A percentile compares a stretch with the other conserved stretches of the same genome.
Evolutionary conservation across 2,329 filamentous ascomycete genomes (phyloP).

Genomic region (Aspergillus vadensis): DNA sequence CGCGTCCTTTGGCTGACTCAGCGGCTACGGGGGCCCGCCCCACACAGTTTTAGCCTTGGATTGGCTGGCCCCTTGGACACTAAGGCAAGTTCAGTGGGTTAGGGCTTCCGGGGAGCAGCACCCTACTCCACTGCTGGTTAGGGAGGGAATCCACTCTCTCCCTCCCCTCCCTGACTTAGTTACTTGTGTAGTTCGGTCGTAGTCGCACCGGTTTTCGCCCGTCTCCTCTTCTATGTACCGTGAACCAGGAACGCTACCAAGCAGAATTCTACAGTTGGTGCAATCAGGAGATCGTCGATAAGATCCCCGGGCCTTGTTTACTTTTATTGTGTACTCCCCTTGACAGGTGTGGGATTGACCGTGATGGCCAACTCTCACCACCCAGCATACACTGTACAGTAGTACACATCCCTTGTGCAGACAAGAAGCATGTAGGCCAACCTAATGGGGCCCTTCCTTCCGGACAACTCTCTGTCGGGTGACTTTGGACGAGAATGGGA

Average conservation of each 20-base stretch:
- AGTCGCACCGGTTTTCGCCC: neutral
- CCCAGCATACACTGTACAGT: too few relatives aligned
- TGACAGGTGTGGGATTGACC: neutral
- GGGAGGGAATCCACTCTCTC: too few relatives aligned
- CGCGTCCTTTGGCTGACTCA: conserved; percentile 38
- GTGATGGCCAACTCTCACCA: too few relatives aligned
- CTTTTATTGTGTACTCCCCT: neutral
- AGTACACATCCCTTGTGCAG: neutral
- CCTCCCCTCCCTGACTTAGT: neutral
- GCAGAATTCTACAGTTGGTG: neutral
- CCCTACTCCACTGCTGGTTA: conserved; percentile 10
- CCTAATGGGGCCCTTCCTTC: neutral
- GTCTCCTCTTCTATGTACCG: neutral
- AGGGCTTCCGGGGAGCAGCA: conserved; percentile 4
- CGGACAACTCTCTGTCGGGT: neutral
- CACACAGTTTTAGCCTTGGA: neutral
- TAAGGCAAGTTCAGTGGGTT: neutral
- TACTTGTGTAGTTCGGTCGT: too few relatives aligned
- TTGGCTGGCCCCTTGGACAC: neutral
- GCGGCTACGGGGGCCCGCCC: conserved; percentile 11
- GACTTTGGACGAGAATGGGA: conserved; percentile 1
- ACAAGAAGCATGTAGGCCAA: neutral
- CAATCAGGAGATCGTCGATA: conserved; percentile 17
- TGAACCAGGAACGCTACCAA: neutral
- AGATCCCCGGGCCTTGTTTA: conserved; percentile 13